Base-by-base conservation (phyloP, 2,329 filamentous ascomycete species). In the Apiospora sp. region DNA sequence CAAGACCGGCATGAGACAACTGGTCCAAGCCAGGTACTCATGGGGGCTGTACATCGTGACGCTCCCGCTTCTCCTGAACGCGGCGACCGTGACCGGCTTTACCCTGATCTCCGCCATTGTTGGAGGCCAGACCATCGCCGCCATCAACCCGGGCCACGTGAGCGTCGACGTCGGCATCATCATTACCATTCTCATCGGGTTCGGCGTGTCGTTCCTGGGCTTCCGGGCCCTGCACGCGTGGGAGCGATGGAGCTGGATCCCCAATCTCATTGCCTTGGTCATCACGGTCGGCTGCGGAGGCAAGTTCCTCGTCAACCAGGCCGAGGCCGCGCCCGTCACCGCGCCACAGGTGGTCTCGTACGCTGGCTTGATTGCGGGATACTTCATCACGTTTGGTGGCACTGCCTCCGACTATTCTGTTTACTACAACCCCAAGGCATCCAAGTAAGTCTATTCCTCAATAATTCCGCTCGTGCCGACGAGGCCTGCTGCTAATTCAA, bases 21-120 rank as follows among this genome's bases (percentile, higher is more conserved):
- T 90, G 77, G 85, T 91, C 7, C 88, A 90, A 75, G 88, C 89
- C n/a, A 84, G 89, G 43, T 91, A 90, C 79, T 86, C 87, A 0
- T 91, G 90, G 76, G 88, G 88, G 83, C 87, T 85, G 22, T 88
- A 89, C 78, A 81, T 89, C 12, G 85, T 87, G 24, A 85, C 83
- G 0, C 78, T 91, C 4, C 84, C 88, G 1, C 81, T 89, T 10
- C 76, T 90, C 19, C 79, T 90, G 5, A 91, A 90, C 72, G 84
- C 89, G 3, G 87, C 87, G 16, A 90, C 88, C 0, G 81, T 90
- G 6, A 89, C 86, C 0, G 89, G 89, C 2, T 91, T 91, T 79
- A 86, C 86, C 3, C 84, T 91, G 34, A 82, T 90, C 51, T 86
- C 86, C n/a, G 84, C 86, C 41, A 85, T 91, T 27, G 85, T 90